phyloP scores from a whole-genome alignment of 768 basidiomycete species.

The Obba rivulosa region DNA sequence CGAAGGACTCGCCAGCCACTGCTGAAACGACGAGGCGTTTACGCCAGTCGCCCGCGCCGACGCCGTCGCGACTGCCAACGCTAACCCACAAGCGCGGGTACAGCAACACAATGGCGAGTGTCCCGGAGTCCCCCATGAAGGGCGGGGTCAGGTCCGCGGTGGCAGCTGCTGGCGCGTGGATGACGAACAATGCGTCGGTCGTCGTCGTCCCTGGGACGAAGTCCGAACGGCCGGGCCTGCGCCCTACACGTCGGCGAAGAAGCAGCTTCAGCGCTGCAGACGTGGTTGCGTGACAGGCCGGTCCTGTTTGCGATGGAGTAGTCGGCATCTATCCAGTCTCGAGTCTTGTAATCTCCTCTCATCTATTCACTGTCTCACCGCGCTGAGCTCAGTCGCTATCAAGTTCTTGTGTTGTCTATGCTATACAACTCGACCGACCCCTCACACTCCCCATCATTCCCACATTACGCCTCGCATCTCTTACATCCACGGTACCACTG shows the following conservation, averaged over 20 bases:
- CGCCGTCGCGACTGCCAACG: conserved; percentile 74
- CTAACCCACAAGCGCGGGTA: conserved; percentile 51
- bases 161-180: conserved; percentile 60
- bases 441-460: too few relatives aligned
- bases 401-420: too few relatives aligned
- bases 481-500: too few relatives aligned
- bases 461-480: too few relatives aligned
- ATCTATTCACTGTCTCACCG: too few relatives aligned
- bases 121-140: conserved; percentile 32
- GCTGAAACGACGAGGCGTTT: conserved; percentile 30
- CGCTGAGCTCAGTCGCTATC: too few relatives aligned
- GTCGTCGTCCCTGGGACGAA: conserved; percentile 72
- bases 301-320: neutral
- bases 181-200: conserved; percentile 62
- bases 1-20: conserved; percentile 22
- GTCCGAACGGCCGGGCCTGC: conserved; percentile 66
- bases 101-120: conserved; percentile 35
- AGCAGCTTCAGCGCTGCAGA: conserved; percentile 89
- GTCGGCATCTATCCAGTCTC: neutral
- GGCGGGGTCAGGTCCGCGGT: conserved; percentile 35
- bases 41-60: conserved; percentile 52
- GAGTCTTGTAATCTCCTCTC: neutral
- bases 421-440: too few relatives aligned
- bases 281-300: conserved; percentile 57
- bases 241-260: conserved; percentile 68